phyloP scores from a whole-genome alignment of 257 asterid species.

The Forsythia suspensa region DNA sequence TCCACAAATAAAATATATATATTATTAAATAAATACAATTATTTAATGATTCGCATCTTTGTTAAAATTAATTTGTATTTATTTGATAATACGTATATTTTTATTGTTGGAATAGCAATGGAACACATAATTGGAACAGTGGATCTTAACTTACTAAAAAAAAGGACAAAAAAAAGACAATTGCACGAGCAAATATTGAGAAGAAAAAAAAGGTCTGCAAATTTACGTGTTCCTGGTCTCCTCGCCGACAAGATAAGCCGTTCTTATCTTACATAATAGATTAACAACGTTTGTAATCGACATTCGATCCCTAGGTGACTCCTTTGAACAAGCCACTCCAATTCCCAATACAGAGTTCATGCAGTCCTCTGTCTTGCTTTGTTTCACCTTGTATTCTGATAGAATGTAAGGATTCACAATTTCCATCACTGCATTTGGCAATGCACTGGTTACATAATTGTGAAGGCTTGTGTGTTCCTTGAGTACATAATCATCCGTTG shows the following conservation, averaged over 20 bases:
- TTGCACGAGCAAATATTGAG: no score
- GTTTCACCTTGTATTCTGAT: not conserved
- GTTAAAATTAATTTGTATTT: no score
- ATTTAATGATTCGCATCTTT: no score
- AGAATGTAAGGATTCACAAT: slow-evolving; percentile 21
- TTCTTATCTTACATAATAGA: not conserved
- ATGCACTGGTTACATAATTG: slow-evolving; percentile 15
- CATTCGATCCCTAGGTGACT: slow-evolving; percentile 14
- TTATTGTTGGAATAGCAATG: no score
- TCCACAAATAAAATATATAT: no score
- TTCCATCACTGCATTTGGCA: slow-evolving; percentile 16
- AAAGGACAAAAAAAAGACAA: no score
- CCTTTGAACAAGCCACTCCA: slow-evolving; percentile 27
- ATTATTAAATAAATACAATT: no score
- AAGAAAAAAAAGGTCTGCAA: no score
- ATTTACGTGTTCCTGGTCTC: no score
- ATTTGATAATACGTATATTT: no score
- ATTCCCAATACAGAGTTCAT: slow-evolving; percentile 3
- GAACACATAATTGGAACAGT: no score
- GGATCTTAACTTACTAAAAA: no score
- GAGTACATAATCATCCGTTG: slow-evolving; percentile 20
- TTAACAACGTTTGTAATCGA: slow-evolving; percentile 14
- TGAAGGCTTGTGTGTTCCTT: slow-evolving; percentile 3
- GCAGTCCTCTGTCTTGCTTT: not conserved
- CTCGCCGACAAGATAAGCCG: not conserved